Evolutionary conservation across 2,329 filamentous ascomycete species (phyloP).

Genomic region (Sclerotinia glacialis): DNA sequence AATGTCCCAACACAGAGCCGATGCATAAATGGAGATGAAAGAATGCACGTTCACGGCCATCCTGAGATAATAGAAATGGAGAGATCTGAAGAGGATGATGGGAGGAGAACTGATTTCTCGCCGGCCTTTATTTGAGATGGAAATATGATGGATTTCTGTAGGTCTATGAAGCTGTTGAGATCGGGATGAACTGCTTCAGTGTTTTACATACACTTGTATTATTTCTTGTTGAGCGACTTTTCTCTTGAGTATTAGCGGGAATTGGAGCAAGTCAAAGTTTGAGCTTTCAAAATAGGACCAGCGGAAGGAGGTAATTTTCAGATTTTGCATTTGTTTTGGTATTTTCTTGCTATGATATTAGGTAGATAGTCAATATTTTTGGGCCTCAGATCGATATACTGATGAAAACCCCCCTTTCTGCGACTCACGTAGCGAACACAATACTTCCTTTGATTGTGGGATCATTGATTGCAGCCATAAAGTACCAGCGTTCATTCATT

Average conservation of each 20-base stretch:
- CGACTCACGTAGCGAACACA: too few species aligned
- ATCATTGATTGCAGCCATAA: too few species aligned
- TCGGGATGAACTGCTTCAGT: not conserved
- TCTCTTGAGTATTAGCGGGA: not conserved
- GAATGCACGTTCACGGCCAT: not conserved
- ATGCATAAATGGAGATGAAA: not conserved
- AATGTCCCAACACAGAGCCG: not conserved
- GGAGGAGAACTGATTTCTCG: conserved; percentile 5
- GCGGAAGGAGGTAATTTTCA: not conserved
- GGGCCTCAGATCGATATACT: too few species aligned
- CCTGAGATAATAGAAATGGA: not conserved
- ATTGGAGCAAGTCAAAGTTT: not conserved
- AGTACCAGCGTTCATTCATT: too few species aligned
- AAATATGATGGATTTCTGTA: not conserved
- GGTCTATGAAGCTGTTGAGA: not conserved
- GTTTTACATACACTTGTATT: not conserved
- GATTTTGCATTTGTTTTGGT: not conserved
- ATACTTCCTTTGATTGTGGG: too few species aligned
- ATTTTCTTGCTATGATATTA: not conserved
- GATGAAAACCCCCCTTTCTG: not conserved
- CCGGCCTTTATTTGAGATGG: not conserved
- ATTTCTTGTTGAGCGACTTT: not conserved
- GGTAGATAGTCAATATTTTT: not conserved
- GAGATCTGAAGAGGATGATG: not conserved
- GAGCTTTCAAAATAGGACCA: not conserved